phyloP scores from a whole-genome alignment of 441 rosid species.

The Francoa sonchifolia region DNA sequence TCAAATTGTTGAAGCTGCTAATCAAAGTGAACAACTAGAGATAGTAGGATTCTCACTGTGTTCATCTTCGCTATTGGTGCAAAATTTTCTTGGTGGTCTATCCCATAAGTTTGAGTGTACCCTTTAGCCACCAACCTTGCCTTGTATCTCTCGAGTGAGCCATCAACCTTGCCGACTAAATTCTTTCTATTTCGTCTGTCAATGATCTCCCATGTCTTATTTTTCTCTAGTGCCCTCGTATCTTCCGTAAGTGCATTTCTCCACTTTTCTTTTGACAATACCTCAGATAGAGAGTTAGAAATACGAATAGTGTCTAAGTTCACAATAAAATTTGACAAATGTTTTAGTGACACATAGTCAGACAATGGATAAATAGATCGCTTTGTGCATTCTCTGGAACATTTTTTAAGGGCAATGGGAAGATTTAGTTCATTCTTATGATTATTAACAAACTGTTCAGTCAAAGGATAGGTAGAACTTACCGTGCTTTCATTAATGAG shows the following conservation, averaged over 20 bases:
- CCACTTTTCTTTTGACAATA: neutral
- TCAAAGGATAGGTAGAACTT: neutral
- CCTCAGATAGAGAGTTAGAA: neutral
- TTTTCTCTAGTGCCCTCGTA: neutral
- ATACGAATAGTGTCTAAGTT: neutral
- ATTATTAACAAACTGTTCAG: neutral
- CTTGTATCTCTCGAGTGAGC: neutral
- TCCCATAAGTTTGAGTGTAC: neutral
- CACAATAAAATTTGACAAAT: neutral
- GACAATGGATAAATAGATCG: neutral
- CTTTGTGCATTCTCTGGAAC: neutral
- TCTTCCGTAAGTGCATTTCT: neutral
- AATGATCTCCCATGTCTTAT: neutral
- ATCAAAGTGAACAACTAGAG: neutral
- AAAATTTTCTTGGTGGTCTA: neutral
- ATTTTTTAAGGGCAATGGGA: neutral
- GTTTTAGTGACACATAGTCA: neutral
- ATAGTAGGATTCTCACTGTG: too few species aligned
- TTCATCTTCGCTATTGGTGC: neutral
- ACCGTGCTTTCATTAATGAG: neutral
- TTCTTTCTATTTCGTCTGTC: neutral
- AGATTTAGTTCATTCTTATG: neutral
- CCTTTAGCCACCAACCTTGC: neutral
- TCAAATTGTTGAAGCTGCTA: neutral
- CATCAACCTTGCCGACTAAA: neutral